Evolutionary conservation across 805 yeast genomes (phyloP).

Genomic region (Saccharomycopsis sp.): DNA sequence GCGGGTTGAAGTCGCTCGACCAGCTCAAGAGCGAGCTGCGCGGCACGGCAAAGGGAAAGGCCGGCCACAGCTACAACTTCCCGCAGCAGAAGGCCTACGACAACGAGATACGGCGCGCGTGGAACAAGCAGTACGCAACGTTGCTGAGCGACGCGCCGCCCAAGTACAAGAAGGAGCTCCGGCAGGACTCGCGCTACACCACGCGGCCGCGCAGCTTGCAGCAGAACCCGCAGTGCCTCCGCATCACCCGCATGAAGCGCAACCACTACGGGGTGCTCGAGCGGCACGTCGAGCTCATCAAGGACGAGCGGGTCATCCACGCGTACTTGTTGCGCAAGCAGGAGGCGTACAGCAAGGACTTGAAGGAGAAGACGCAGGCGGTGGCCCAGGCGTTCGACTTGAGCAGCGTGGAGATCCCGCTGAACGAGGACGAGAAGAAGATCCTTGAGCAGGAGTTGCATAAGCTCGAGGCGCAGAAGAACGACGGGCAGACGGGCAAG

Average conservation of each 20-base stretch:
- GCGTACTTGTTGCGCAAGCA: constrained; percentile 49
- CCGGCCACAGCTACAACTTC: constrained; percentile 71
- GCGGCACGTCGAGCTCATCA: constrained; percentile 67
- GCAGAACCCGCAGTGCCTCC: constrained; percentile 38
- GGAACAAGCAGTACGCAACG: constrained; percentile 76
- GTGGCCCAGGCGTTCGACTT: constrained; percentile 24
- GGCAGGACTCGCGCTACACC: constrained; percentile 22
- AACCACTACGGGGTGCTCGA: constrained; percentile 85
- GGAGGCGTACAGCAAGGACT: constrained; percentile 37
- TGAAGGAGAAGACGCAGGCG: constrained; percentile 27
- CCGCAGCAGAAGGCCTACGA: constrained; percentile 92
- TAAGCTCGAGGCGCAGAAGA: constrained; percentile 58
- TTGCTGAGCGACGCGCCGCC: constrained; percentile 38
- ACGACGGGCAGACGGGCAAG: constrained; percentile 36
- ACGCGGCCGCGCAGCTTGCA: constrained; percentile 26
- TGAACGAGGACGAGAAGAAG: constrained; percentile 79
- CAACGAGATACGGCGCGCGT: constrained; percentile 78
- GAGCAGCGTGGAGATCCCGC: constrained; percentile 59
- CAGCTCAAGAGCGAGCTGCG: constrained; percentile 23
- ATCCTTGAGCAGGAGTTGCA: constrained; percentile 79
- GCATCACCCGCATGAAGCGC: constrained; percentile 70
- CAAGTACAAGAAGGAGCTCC: constrained; percentile 31
- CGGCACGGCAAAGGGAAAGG: constrained; percentile 26
- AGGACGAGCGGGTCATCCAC: constrained; percentile 80
- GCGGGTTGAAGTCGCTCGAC: constrained; percentile 53